phyloP scores from a whole-genome alignment of 2,329 filamentous ascomycete genomes.

The Rosellinia necatrix region DNA sequence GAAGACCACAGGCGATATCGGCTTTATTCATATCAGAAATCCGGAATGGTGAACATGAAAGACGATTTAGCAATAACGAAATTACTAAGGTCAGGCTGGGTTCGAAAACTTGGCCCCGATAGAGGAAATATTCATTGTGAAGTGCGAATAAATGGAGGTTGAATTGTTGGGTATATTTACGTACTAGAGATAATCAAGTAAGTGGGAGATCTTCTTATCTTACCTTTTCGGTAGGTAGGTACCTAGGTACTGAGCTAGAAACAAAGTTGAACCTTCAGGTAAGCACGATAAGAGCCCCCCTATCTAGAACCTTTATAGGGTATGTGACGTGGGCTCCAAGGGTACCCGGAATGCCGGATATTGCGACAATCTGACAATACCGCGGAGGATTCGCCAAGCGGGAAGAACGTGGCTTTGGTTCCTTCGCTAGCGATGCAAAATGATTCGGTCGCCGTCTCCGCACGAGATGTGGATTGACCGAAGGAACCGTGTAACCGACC shows the following conservation, averaged over 20 bases:
- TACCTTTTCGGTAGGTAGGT: too few relatives aligned
- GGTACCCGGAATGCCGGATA: too few relatives aligned
- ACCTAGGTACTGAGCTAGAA: too few relatives aligned
- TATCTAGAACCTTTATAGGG: too few relatives aligned
- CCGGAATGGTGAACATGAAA: background rate
- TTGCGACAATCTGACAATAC: background rate
- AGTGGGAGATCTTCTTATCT: too few relatives aligned
- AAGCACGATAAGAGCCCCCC: too few relatives aligned
- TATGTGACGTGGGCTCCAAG: too few relatives aligned
- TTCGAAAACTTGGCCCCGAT: background rate
- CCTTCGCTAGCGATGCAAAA: too few relatives aligned
- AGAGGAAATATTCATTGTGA: constrained; percentile 2
- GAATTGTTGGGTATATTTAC: too few relatives aligned
- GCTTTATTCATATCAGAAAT: constrained; percentile 30
- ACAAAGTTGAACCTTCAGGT: too few relatives aligned
- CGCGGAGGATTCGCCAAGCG: background rate
- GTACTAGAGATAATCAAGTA: too few relatives aligned
- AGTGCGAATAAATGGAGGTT: background rate
- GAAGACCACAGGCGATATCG: constrained; percentile 18
- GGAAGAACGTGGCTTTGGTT: background rate
- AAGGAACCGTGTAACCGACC: background rate
- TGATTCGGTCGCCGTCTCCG: too few relatives aligned
- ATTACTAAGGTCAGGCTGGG: background rate
- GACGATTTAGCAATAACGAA: constrained; percentile 1
- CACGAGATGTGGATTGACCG: background rate